These are phyloP conservation scores for Magnolia kwangsiensis DNA, from an alignment of 164 flowering plant species.

Conservation along the genomic window DNA sequence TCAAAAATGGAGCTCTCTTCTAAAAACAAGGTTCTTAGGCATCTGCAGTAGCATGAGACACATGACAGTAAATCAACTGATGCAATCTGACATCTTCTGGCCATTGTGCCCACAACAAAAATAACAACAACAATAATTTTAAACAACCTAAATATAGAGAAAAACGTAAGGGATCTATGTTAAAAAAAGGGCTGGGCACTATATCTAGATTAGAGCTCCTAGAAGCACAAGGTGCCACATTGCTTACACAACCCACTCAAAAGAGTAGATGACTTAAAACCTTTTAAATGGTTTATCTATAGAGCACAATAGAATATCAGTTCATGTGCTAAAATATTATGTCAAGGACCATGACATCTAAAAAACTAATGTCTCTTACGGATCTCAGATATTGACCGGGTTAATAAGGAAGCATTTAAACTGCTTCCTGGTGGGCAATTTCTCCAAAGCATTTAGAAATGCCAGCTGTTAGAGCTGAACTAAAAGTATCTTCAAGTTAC, in stretches of 20 bases:
- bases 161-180: no score
- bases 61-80: background rate
- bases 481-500: no score
- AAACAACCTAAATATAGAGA: no score
- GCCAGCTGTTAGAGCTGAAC: background rate
- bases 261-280: no score
- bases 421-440: background rate
- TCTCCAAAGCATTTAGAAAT: background rate
- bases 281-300: no score
- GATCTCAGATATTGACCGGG: background rate
- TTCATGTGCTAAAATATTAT: no score
- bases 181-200: no score
- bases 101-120: background rate
- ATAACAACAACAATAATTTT: no score
- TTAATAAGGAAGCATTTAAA: background rate
- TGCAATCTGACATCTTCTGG: background rate
- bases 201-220: no score
- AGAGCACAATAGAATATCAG: no score
- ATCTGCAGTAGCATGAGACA: constrained; percentile 38
- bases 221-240: no score
- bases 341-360: background rate
- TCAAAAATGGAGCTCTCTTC: constrained; percentile 76
- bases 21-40: constrained; percentile 56
- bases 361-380: background rate
- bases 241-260: no score